Evolutionary conservation across 306 rosid genomes (phyloP), one percentile per base, ranked within the genome.

Genomic region (Medicago truncatula): DNA sequence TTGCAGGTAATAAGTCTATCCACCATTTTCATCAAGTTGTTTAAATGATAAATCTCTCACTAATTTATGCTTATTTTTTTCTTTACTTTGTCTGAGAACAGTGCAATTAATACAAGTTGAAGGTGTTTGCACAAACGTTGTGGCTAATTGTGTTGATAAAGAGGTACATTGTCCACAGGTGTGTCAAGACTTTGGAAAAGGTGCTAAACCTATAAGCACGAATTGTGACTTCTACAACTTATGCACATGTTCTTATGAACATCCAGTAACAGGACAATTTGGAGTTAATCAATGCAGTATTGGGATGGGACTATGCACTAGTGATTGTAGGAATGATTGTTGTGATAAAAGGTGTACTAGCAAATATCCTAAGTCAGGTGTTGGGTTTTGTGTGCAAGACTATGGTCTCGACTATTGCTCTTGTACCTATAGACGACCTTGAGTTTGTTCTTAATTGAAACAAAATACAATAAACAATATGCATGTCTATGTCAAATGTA

Each of bases 121-220:
- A 61, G 67, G 67, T 7, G 31, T 38, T 14, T 61, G 67, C 67
- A 13, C 67, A 34, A 39, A 34, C 7, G 0, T 31, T 31, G 5
- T 15, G 12, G 67, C 10, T 5, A 1, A 1, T 28, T 61, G 67
- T 31, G 8, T 20, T 14, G 38, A 34, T 34, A 6, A 34, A 34
- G 2, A 14, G 0, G 20, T 2, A n/a, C 5, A 7, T 14, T 28
- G 18, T 3, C 5, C 3, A 13, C 0, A 0, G 2, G 0, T 0
- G 0, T 61, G 67, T 61, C 9, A 61, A 14, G 6, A 0, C 11
- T 61, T 2, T 49, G 56, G 20, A 49, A 49, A 2, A 49, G 56
- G 18, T 6, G 20, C 1, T 15, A 13, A 12, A 11, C 2, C 6
- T 11, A 1, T 15, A 15, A 9, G 3, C 15, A 1, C 9, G 4